Percentiles rank a stretch among this genome's conserved stretches.
Conservation (phyloP, 2,329 filamentous ascomycete species). For the Colletotrichum eremochloae region DNA sequence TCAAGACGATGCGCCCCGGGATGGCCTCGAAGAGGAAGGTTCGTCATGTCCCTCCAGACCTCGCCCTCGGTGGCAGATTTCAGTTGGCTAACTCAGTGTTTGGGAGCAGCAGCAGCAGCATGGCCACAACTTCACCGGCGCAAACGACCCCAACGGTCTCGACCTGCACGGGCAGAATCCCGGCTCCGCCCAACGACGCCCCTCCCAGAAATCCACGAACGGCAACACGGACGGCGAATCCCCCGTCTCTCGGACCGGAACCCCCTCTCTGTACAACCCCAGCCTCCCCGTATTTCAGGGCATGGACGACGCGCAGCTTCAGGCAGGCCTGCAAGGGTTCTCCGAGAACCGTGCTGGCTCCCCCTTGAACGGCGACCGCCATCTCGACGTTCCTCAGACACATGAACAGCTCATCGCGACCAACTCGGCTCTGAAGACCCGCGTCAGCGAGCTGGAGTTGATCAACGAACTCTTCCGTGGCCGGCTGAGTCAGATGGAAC, state of each 20-base stretch:
- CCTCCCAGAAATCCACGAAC: slow-evolving; percentile 79
- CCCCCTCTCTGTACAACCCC: slow-evolving; percentile 80
- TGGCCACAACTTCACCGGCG: slow-evolving; percentile 55
- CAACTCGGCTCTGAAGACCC: slow-evolving; percentile 91
- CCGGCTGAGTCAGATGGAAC: slow-evolving; percentile 83
- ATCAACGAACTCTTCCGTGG: slow-evolving; percentile 89
- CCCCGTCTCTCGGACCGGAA: slow-evolving; percentile 83
- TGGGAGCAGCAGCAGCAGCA: slow-evolving; percentile 49
- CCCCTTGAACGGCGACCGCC: slow-evolving; percentile 70
- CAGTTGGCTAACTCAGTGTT: slow-evolving; percentile 6
- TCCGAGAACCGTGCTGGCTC: slow-evolving; percentile 65
- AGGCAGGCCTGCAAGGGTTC: slow-evolving; percentile 65
- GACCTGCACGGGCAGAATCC: slow-evolving; percentile 64
- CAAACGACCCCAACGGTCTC: slow-evolving; percentile 70
- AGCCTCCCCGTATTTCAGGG: slow-evolving; percentile 85
- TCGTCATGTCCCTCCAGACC: slow-evolving; percentile 46
- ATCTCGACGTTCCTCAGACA: slow-evolving; percentile 78
- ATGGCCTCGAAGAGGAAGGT: slow-evolving; percentile 89
- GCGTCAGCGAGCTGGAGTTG: slow-evolving; percentile 93
- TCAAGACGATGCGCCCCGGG: slow-evolving; percentile 87
- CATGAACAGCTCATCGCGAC: slow-evolving; percentile 84
- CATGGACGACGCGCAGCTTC: slow-evolving; percentile 79
- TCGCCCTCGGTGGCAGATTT: neutral
- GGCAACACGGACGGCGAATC: slow-evolving; percentile 82
- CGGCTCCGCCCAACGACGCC: slow-evolving; percentile 68